These are phyloP conservation scores for Metschnikowia henanensis DNA, from an alignment of 805 yeast genomes.

Conservation along the genomic window DNA sequence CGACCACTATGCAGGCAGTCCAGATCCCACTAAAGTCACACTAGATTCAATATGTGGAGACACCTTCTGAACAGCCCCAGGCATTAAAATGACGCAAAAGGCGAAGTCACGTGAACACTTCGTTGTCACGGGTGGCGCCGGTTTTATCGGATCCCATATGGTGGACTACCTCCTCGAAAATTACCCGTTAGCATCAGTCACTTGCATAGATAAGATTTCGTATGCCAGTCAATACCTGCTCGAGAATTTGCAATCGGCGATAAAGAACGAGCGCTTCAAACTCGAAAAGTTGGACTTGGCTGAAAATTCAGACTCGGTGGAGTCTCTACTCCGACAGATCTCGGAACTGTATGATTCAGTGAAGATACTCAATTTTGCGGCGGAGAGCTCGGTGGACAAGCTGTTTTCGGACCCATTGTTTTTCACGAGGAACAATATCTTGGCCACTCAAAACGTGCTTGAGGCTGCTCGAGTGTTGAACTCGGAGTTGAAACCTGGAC, in stretches of 20 bases:
- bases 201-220: conserved; percentile 47
- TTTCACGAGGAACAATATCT: conserved; percentile 46
- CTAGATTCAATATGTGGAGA: too few relatives aligned
- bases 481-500: not conserved
- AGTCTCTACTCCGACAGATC: conserved; percentile 13
- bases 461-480: conserved; percentile 34
- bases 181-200: conserved; percentile 32
- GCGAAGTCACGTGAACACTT: conserved; percentile 15
- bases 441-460: conserved; percentile 47
- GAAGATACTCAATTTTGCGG: conserved; percentile 51
- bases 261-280: conserved; percentile 20
- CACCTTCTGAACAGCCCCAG: too few relatives aligned
- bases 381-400: conserved; percentile 54
- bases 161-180: conserved; percentile 32
- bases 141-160: conserved; percentile 55
- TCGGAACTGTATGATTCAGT: conserved; percentile 6
- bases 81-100: not conserved
- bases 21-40: too few relatives aligned
- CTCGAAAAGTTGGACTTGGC: conserved; percentile 38
- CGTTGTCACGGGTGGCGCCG: conserved; percentile 57
- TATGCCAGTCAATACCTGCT: conserved; percentile 43
- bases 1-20: too few relatives aligned
- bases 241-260: conserved; percentile 17
- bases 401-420: conserved; percentile 45
- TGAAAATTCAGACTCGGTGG: conserved; percentile 23